Percentiles rank a stretch among this genome's conserved stretches.
Evolutionary conservation across 169 alveolate species (phyloP).

Genomic region (Pseudocohnilembus persalinus): DNA sequence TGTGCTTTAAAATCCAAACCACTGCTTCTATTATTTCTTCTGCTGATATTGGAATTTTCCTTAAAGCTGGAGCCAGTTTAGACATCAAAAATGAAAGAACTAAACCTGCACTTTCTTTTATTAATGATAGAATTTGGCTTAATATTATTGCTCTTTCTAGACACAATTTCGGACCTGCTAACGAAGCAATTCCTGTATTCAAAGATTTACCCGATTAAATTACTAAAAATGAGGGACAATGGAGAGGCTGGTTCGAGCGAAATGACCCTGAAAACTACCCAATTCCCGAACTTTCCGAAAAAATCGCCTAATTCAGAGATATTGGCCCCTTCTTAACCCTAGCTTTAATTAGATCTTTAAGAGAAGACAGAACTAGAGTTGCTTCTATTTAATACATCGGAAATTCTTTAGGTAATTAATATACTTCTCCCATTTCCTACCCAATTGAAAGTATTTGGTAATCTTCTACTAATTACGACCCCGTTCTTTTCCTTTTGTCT

Average conservation of each 20-base stretch:
- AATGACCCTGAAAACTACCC: slow-evolving; percentile 92
- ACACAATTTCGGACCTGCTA: slow-evolving; percentile 87
- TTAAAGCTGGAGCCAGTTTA: slow-evolving; percentile 90
- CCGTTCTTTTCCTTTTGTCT: slow-evolving; percentile 90
- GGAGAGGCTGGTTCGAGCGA: slow-evolving; percentile 90
- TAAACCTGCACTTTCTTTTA: slow-evolving; percentile 86
- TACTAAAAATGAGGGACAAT: slow-evolving; percentile 82
- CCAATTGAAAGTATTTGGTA: slow-evolving; percentile 87
- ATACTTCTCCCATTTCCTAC: slow-evolving; percentile 92
- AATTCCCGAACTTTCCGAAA: slow-evolving; percentile 92
- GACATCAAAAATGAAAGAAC: slow-evolving; percentile 87
- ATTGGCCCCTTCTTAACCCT: slow-evolving; percentile 91
- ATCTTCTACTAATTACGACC: slow-evolving; percentile 86
- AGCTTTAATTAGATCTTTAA: slow-evolving; percentile 89
- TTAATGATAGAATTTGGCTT: slow-evolving; percentile 90
- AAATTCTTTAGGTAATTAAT: slow-evolving; percentile 83
- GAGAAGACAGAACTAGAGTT: slow-evolving; percentile 93
- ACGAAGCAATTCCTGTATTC: slow-evolving; percentile 89
- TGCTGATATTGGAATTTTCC: slow-evolving; percentile 90
- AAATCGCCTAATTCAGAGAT: slow-evolving; percentile 84
- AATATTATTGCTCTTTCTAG: slow-evolving; percentile 91
- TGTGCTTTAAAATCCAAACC: slow-evolving; percentile 90
- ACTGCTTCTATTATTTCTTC: slow-evolving; percentile 87
- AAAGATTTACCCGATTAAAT: slow-evolving; percentile 91
- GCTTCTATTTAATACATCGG: slow-evolving; percentile 90